These are phyloP conservation scores for Wallacemonas collosoma DNA, from an alignment of 208 protist genomes.

Conservation along the genomic window DNA sequence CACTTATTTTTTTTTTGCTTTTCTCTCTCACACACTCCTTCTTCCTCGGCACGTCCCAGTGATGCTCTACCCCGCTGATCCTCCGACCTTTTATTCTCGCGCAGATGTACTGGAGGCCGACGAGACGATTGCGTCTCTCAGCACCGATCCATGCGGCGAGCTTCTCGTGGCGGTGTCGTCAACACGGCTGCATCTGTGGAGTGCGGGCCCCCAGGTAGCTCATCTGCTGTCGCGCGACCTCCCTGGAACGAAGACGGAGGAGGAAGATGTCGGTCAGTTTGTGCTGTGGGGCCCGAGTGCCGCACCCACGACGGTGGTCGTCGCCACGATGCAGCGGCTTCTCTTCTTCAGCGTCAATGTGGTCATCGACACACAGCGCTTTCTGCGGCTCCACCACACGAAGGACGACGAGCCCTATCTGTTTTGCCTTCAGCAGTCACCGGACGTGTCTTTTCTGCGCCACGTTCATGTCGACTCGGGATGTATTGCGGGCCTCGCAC, in stretches of 20 bases:
- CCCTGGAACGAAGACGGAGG: conserved; percentile 28
- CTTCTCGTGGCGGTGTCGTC: conserved; percentile 56
- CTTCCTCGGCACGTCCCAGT: too few species aligned
- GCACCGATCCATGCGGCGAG: conserved; percentile 36
- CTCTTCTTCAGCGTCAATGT: conserved; percentile 51
- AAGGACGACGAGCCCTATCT: conserved; percentile 2
- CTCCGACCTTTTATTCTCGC: conserved; percentile 23
- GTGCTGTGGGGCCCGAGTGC: conserved; percentile 65
- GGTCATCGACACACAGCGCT: conserved; percentile 2
- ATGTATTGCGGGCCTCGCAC: conserved; percentile 33
- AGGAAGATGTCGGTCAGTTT: conserved; percentile 51
- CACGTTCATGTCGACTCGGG: conserved; percentile 46
- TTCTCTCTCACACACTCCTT: background rate
- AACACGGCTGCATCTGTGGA: conserved; percentile 66
- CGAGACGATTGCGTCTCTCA: conserved; percentile 47
- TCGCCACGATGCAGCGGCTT: conserved; percentile 51
- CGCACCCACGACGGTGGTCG: conserved; percentile 41
- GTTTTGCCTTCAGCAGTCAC: conserved; percentile 28
- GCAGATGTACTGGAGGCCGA: conserved; percentile 21
- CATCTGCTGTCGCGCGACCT: conserved; percentile 51
- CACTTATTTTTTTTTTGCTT: background rate
- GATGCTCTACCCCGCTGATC: conserved; percentile 15
- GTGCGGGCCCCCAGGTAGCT: conserved; percentile 27
- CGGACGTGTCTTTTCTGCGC: conserved; percentile 43
- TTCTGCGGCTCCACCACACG: conserved; percentile 6